A percentile compares a stretch with the other conserved stretches of the same genome.
Evolutionary conservation across 116 monocot species (phyloP).

Genomic region (Iris pallida): DNA sequence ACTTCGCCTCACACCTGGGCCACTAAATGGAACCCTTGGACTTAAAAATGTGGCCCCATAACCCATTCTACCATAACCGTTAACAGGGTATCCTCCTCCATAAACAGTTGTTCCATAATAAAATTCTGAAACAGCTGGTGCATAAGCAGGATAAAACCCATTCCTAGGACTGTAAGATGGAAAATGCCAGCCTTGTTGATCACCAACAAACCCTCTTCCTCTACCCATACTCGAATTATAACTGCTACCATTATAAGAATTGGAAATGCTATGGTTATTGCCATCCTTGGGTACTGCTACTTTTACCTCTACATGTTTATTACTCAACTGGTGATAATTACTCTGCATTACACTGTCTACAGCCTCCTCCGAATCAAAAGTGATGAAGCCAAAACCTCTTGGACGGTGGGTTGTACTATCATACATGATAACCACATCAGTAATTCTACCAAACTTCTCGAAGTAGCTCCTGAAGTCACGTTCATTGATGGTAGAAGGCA

Average conservation of each 20-base stretch:
- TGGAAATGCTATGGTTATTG: slow-evolving; percentile 5
- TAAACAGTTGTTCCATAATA: slow-evolving; percentile 12
- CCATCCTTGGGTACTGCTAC: slow-evolving; percentile 43
- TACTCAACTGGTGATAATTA: slow-evolving; percentile 36
- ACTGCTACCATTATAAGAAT: slow-evolving; percentile 6
- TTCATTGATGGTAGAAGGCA: slow-evolving; percentile 28
- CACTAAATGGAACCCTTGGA: slow-evolving; percentile 19
- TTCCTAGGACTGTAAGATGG: slow-evolving; percentile 19
- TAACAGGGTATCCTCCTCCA: slow-evolving; percentile 14
- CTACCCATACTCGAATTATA: neutral
- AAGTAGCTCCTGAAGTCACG: slow-evolving; percentile 41
- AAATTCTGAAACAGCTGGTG: slow-evolving; percentile 13
- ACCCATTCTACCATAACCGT: slow-evolving; percentile 17
- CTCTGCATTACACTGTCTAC: slow-evolving; percentile 37
- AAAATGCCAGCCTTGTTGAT: slow-evolving; percentile 8
- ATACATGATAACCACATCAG: slow-evolving; percentile 40
- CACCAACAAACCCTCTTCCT: slow-evolving; percentile 7
- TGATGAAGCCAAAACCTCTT: slow-evolving; percentile 59
- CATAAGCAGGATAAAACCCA: slow-evolving; percentile 18
- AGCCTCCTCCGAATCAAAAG: slow-evolving; percentile 40
- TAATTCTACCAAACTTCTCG: slow-evolving; percentile 37
- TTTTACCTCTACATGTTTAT: slow-evolving; percentile 55
- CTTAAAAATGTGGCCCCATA: slow-evolving; percentile 13
- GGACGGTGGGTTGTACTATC: slow-evolving; percentile 31
- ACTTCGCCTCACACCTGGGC: slow-evolving; percentile 6